Percentiles rank a stretch among this genome's conserved stretches.
Evolutionary conservation across 192 early-diverging fungal genomes (phyloP).

Genomic region (Coemansia sp.): DNA sequence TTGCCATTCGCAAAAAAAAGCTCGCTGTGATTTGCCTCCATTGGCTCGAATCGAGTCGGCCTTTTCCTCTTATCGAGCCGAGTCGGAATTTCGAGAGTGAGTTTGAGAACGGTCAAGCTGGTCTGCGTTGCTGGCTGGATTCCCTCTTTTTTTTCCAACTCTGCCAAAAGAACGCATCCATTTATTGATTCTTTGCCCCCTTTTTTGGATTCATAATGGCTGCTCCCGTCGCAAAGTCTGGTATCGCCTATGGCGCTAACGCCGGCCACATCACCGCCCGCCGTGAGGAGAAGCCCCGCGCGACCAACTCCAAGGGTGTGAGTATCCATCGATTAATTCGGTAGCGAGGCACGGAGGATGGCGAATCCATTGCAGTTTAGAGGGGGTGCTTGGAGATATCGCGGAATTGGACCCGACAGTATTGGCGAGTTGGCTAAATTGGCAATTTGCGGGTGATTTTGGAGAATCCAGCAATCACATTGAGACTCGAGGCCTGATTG

Average conservation of each 20-base stretch:
- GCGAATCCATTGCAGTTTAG: slow-evolving; percentile 4
- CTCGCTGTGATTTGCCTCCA: no score
- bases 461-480: no score
- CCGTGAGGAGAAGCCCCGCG: slow-evolving; percentile 36
- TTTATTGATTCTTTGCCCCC: slow-evolving; percentile 2
- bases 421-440: no score
- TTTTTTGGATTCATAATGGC: slow-evolving; percentile 48
- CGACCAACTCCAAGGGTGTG: slow-evolving; percentile 36
- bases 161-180: slow-evolving; percentile 14
- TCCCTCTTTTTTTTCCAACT: slow-evolving; percentile 9
- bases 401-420: no score
- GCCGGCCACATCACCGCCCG: slow-evolving; percentile 86
- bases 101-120: no score
- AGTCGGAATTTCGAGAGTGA: no score
- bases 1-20: no score
- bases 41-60: neutral
- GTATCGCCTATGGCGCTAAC: slow-evolving; percentile 88
- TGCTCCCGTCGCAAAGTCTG: slow-evolving; percentile 65
- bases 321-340: slow-evolving; percentile 15
- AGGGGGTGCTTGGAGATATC: neutral
- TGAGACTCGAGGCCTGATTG: no score
- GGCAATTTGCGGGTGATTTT: no score
- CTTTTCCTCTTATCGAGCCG: neutral
- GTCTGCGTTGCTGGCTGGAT: no score
- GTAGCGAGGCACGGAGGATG: neutral